Percentiles rank a stretch among this genome's conserved stretches.
These are phyloP conservation scores for Whalleya microplaca DNA, from an alignment of 2,329 filamentous ascomycete genomes.

Conservation along the genomic window DNA sequence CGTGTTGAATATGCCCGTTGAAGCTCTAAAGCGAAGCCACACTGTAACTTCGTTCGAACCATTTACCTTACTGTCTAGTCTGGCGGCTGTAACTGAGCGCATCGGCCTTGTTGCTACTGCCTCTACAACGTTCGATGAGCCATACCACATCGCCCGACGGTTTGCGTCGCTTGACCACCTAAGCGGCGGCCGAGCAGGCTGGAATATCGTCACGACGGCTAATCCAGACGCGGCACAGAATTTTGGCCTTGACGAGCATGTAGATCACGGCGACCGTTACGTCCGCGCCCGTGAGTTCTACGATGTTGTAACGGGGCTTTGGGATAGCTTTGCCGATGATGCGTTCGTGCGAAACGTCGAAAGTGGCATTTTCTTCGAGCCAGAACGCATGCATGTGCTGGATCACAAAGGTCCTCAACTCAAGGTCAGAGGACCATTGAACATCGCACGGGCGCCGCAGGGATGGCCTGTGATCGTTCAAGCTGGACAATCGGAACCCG, in stretches of 20 bases:
- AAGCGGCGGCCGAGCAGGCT: slow-evolving; percentile 53
- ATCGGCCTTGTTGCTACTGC: slow-evolving; percentile 59
- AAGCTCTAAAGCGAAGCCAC: slow-evolving; percentile 60
- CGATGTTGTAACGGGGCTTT: slow-evolving; percentile 55
- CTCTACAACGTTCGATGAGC: slow-evolving; percentile 57
- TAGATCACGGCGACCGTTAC: slow-evolving; percentile 53
- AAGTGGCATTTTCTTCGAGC: slow-evolving; percentile 53
- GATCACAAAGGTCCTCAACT: slow-evolving; percentile 54
- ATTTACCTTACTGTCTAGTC: slow-evolving; percentile 54
- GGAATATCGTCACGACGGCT: slow-evolving; percentile 58
- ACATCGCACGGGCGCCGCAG: slow-evolving; percentile 56
- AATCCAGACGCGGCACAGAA: slow-evolving; percentile 58
- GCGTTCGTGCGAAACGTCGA: slow-evolving; percentile 54
- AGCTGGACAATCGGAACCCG: slow-evolving; percentile 57
- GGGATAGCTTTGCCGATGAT: slow-evolving; percentile 60
- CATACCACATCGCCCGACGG: slow-evolving; percentile 56
- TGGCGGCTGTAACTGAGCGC: slow-evolving; percentile 51
- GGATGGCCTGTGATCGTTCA: slow-evolving; percentile 61
- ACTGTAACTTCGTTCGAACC: slow-evolving; percentile 62
- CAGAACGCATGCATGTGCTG: slow-evolving; percentile 54
- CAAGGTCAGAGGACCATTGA: slow-evolving; percentile 51
- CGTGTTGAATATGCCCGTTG: slow-evolving; percentile 59
- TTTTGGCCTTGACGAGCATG: slow-evolving; percentile 53
- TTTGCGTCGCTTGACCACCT: slow-evolving; percentile 59
- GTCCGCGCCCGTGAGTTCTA: slow-evolving; percentile 57